Evolutionary conservation across 306 rosid species (phyloP).

Genomic region (Geum urbanum): DNA sequence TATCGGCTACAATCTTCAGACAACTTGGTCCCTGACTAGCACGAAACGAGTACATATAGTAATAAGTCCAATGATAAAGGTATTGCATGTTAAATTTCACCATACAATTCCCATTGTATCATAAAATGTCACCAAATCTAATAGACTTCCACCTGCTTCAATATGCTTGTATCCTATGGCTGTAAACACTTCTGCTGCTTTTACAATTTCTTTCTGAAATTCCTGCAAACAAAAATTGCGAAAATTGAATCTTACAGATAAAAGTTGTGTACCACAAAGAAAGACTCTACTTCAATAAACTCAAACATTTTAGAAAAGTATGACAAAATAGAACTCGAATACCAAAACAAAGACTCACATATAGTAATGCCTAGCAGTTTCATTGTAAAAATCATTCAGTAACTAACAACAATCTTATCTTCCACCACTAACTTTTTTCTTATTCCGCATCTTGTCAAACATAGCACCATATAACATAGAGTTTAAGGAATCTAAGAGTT

Average conservation of each 20-base stretch:
- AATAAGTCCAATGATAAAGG: constrained; percentile 16
- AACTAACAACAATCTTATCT: background rate
- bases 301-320: background rate
- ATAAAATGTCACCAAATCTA: constrained; percentile 3
- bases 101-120: background rate
- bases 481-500: background rate
- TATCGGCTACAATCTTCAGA: constrained; percentile 96
- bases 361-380: background rate
- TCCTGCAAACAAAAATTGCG: constrained; percentile 45
- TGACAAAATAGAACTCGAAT: background rate
- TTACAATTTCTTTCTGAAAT: constrained; percentile 83
- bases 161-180: constrained; percentile 82
- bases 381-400: background rate
- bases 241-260: constrained; percentile 2
- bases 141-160: constrained; percentile 72
- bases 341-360: background rate
- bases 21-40: constrained; percentile 89
- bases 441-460: background rate
- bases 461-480: background rate
- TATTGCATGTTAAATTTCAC: constrained; percentile 10
- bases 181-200: constrained; percentile 78
- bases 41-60: constrained; percentile 24
- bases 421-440: background rate
- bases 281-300: background rate
- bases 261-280: background rate